Evolutionary conservation across 768 basidiomycete genomes (phyloP), one percentile per base, ranked within the genome.

Genomic region (Sarcodon aspratus): DNA sequence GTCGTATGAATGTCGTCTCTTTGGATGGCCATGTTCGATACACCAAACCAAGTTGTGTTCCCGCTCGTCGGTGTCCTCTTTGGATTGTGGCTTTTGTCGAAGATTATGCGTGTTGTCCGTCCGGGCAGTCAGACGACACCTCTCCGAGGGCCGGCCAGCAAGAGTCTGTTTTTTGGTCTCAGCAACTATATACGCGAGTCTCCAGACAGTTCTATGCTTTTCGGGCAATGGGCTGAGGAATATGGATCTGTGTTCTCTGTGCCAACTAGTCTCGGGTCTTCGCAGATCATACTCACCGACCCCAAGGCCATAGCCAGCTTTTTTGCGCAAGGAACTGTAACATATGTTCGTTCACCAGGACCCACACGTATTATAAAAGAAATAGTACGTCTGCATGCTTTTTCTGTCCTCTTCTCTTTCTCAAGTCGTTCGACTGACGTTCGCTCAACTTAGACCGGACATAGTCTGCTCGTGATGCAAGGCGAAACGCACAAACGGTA

Each of bases 281-380:
- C 50, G 7, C 51, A 52, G n/a, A 21, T 60, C 12, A 48, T 59
- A 18, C 17, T 63, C 27, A 52, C 50, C 31, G 62, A 63, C 45
- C 60, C 62, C 3, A 77, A 72, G 58, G 77, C 79, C 0, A 59
- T 74, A 17, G 64, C 69, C 0, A 75, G 80, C 52, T 68, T 76
- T 37, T 75, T 69, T 49, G 62, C 71, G 10, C 67, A 61, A 48
- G 79, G 79, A 46, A 73, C 76, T 0, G 74, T 63, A 42, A 65
- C 62, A 0, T 80, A 80, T 52, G 57, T 69, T 0, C 71, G 70
- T 35, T 67, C 67, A 0, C 61, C 58, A 3, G 53, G 69, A 12
- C 21, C 52, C 1, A 55, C 55, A 40, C 44, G 55, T 1, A 65
- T 69, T 35, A 68, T 74, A 9, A 65, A 67, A 50, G 66, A 61